Evolutionary conservation across 257 asterid genomes (phyloP), one percentile per base, ranked within the genome.

Genomic region (Solanum chmielewskii): DNA sequence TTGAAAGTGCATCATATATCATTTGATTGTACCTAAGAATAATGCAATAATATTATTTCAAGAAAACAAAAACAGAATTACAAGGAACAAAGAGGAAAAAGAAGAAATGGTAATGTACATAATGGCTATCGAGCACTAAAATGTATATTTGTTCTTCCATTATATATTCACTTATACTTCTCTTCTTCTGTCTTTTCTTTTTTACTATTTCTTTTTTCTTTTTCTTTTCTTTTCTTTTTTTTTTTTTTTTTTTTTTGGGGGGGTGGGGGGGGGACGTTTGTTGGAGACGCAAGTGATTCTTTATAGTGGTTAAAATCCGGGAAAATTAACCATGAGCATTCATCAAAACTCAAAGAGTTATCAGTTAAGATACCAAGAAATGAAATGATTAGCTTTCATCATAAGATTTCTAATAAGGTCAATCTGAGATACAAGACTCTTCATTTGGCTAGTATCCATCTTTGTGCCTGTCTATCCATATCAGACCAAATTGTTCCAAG

Each of bases 1-100:
- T 88, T 69, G 98, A 89, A 86, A 96, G 90, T 83, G 99, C 98
- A 86, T 94, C 98, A 90, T 86, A 93, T 88, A 95, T 90, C 94
- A 96, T 89, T 13, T 88, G 89, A 89, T 92, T 91, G 90, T 94
- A 96, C 95, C 99, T 96, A 87, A 86, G 11, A 78, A 84, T 76
- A 86, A 76, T 90, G 64, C 49, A 64, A 47, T 81, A 39, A 15
- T 87, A 89, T n/a, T 47, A 80, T 80, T 69, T 76, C 31, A 76
- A 74, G 11, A 70, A 62, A 80, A 77, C 31, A 76, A 13, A 45
- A 11, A 86, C 60, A 4, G 41, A 75, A 90, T 18, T 73, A 33
- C 39, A 12, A 25, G 45, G 69, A 80, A 47, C 42, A 25, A 80
- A 45, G 84, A 80, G 42, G 20, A 2, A 45, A 78, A 78, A 15